Conservation (phyloP, 257 asterid genomes). For the Solanum rostratum region DNA sequence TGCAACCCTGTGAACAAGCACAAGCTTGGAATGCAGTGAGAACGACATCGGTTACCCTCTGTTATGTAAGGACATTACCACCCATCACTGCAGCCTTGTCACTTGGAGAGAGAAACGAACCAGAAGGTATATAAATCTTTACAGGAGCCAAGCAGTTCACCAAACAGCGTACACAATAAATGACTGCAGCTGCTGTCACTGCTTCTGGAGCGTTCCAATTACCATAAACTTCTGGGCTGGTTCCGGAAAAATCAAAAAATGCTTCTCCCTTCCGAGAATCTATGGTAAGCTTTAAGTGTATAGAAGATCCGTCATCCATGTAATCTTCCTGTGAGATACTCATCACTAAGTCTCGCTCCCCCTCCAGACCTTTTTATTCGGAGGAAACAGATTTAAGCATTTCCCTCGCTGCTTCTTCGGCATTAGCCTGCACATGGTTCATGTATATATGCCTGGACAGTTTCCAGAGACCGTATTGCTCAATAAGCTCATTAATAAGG, state of each 20-base stretch:
- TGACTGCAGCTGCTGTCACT: constrained; percentile 91
- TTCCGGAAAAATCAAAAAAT: constrained; percentile 75
- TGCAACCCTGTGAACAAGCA: constrained; percentile 97
- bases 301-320: constrained; percentile 90
- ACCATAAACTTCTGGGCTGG: constrained; percentile 93
- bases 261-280: constrained; percentile 72
- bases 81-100: constrained; percentile 93
- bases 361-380: constrained; percentile 5
- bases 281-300: constrained; percentile 67
- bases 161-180: constrained; percentile 78
- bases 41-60: constrained; percentile 79
- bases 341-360: constrained; percentile 34
- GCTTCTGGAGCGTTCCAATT: constrained; percentile 99
- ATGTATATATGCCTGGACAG: constrained; percentile 89
- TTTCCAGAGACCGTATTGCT: constrained; percentile 78
- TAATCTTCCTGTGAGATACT: constrained; percentile 82
- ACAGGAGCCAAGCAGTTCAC: constrained; percentile 92
- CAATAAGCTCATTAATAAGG: constrained; percentile 84
- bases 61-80: constrained; percentile 91
- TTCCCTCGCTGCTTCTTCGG: constrained; percentile 88
- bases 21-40: constrained; percentile 91
- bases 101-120: constrained; percentile 86
- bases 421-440: constrained; percentile 84
- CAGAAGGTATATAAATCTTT: constrained; percentile 61
- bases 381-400: constrained; percentile 76